Evolutionary conservation across 192 early-diverging fungal species (phyloP), one percentile per base, ranked within the genome.

Genomic region (Paraglomus occultum): DNA sequence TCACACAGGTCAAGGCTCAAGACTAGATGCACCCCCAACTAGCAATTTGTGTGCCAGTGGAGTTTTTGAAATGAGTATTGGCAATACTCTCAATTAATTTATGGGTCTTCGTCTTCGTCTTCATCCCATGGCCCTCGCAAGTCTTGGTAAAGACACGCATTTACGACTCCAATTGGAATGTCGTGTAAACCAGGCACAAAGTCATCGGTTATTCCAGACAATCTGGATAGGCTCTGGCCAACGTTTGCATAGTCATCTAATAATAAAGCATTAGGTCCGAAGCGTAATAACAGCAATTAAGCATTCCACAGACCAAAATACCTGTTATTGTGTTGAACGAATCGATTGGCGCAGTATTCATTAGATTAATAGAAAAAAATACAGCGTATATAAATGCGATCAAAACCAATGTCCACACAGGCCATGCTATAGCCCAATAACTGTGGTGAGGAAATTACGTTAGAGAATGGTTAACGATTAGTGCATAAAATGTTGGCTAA

Each of bases 351-450:
- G 85, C 83, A 5, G 95, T 95, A 63, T 89, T 89, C 64, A 87
- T 85, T 67, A 96, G 77, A 73, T 91, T 94, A 40, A 86, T 82
- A 17, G 87, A 88, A 65, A 91, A 85, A 74, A 89, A 94, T 60
- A 89, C 85, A 15, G 90, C 61, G 51, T 87, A 85, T 17, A 89
- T 87, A 64, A 92, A 94, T 15, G 85, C 86, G 1, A 95, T 83
- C 8, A 89, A 78, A 0, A 87, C 86, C 68, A 91, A 77, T 43
- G 89, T 72, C 86, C 89, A 94, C 5, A 92, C 81, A 8, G 95
- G 95, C 51, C 95, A 71, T 2, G 86, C 89, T 45, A 93, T 74
- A 8, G 91, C 90, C 93, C 92, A 94, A 71, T 91, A 90, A 71
- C 89, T 84, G 17, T 8, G 18, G n/a, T 4, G 5, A 40, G 42